A percentile compares a stretch with the other conserved stretches of the same genome.
Evolutionary conservation across 306 rosid species (phyloP).

Genomic region (Leucaena leucocephala): DNA sequence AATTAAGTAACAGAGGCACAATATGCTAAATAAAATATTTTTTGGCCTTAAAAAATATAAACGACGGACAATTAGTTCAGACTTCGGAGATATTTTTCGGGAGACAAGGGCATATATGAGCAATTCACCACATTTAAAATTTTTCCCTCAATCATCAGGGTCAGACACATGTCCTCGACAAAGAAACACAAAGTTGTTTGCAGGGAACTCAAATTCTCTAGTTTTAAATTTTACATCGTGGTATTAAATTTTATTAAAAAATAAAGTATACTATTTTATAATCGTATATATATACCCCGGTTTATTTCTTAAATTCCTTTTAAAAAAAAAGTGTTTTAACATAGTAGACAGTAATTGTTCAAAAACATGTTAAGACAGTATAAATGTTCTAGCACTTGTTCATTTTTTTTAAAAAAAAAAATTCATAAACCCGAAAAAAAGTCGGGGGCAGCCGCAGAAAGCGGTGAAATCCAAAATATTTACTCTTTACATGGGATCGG

Average conservation of each 20-base stretch:
- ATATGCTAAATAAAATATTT: neutral
- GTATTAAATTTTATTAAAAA: neutral
- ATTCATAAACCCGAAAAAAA: neutral
- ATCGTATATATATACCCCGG: neutral
- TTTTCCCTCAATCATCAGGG: neutral
- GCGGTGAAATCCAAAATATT: slow-evolving; percentile 27
- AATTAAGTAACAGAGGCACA: neutral
- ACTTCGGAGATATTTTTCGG: neutral
- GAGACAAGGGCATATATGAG: neutral
- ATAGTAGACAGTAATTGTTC: no score
- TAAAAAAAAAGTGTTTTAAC: no score
- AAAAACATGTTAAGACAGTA: no score
- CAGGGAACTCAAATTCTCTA: neutral
- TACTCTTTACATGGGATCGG: slow-evolving; percentile 24
- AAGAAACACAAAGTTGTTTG: neutral
- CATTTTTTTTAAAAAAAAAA: no score
- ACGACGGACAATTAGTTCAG: neutral
- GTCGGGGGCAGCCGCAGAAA: neutral
- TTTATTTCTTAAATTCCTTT: no score
- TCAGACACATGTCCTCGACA: neutral
- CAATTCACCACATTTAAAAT: neutral
- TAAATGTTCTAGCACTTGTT: no score
- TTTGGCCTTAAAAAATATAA: neutral
- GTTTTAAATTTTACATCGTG: neutral
- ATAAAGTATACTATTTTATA: neutral